Percentiles rank a stretch among this genome's conserved stretches.
Evolutionary conservation across 345 rosid genomes (phyloP).

Genomic region (Eutrema japonicum): DNA sequence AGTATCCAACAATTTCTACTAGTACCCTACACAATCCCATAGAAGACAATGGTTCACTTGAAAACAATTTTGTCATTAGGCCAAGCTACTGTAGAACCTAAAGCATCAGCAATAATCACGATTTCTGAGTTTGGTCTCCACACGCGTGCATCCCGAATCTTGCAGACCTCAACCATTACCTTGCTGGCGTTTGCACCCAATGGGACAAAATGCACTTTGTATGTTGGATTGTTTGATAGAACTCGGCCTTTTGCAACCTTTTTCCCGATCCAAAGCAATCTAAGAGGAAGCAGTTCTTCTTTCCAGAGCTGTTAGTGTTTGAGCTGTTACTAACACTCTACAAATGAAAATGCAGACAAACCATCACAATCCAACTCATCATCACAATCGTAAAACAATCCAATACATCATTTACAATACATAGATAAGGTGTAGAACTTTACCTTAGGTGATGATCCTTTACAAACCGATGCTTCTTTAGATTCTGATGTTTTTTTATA

Average conservation of each 20-base stretch:
- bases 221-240: background rate
- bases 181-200: background rate
- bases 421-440: fast-evolving
- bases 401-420: no score
- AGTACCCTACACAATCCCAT: background rate
- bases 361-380: no score
- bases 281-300: no score
- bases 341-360: no score
- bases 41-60: background rate
- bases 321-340: no score
- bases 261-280: no score
- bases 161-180: background rate
- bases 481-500: no score
- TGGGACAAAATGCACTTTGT: background rate
- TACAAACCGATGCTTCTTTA: no score
- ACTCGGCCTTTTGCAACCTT: no score
- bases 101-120: background rate
- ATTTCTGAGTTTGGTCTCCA: background rate
- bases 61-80: background rate
- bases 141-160: background rate
- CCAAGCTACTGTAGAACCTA: background rate
- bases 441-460: no score
- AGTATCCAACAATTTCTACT: background rate
- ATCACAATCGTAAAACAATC: no score
- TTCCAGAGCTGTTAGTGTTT: no score